Evolutionary conservation across 2,329 filamentous ascomycete genomes (phyloP).

Genomic region (Phialophora tarda): DNA sequence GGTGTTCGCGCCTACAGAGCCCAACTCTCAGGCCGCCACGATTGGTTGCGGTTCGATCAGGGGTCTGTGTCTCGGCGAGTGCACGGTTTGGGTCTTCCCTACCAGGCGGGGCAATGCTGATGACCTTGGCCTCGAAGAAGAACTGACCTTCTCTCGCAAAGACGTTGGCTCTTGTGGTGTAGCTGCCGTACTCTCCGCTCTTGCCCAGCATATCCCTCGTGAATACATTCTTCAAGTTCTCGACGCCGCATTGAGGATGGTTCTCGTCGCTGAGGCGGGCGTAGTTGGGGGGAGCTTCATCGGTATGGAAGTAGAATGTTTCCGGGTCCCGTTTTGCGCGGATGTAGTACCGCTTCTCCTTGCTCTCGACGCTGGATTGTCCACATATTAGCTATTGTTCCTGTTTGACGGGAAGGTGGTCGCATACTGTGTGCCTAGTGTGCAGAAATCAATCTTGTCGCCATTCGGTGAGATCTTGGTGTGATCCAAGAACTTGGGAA

Average conservation of each 20-base stretch:
- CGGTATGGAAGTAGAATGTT: constrained; percentile 49
- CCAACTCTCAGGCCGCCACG: constrained; percentile 57
- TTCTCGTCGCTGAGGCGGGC: constrained; percentile 93
- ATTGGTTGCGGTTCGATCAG: constrained; percentile 36
- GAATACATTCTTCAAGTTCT: constrained; percentile 77
- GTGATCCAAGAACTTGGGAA: constrained; percentile 38
- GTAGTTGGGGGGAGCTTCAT: constrained; percentile 81
- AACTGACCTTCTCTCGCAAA: constrained; percentile 85
- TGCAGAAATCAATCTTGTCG: constrained; percentile 39
- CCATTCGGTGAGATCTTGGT: constrained; percentile 36
- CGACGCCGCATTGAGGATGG: constrained; percentile 56
- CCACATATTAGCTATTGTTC: constrained; percentile 5
- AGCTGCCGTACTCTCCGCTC: constrained; percentile 79
- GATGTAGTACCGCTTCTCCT: constrained; percentile 39
- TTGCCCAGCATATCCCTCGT: constrained; percentile 75
- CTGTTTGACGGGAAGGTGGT: background rate
- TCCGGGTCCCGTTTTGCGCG: constrained; percentile 39
- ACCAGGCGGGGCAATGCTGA: constrained; percentile 63
- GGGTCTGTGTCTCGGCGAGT: constrained; percentile 35
- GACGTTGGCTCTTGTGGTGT: constrained; percentile 86
- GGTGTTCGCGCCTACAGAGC: constrained; percentile 52
- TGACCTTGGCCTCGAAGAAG: constrained; percentile 93
- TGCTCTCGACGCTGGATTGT: constrained; percentile 37
- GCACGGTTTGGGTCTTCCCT: constrained; percentile 51
- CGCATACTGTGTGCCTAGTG: constrained; percentile 38